These are phyloP conservation scores for Rhodotorula kratochvilovae DNA, from an alignment of 768 basidiomycete species.

Conservation along the genomic window DNA sequence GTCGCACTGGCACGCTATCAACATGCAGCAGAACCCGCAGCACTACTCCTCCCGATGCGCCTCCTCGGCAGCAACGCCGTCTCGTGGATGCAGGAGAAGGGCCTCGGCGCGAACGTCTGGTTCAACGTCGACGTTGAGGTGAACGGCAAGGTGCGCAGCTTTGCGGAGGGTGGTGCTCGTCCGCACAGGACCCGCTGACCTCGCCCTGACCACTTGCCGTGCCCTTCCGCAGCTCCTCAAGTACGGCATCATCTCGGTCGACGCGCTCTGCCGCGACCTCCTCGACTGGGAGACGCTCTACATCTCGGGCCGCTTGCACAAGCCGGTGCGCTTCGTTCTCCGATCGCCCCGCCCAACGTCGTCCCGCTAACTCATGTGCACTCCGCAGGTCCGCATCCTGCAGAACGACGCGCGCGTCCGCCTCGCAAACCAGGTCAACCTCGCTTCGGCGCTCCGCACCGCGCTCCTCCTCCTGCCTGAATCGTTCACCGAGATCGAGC, in stretches of 20 bases:
- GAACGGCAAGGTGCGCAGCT: slow-evolving; percentile 66
- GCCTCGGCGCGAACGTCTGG: slow-evolving; percentile 75
- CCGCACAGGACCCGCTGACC: too few relatives aligned
- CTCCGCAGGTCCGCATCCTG: slow-evolving; percentile 65
- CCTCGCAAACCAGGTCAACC: slow-evolving; percentile 87
- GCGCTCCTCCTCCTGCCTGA: slow-evolving; percentile 79
- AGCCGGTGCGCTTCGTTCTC: slow-evolving; percentile 57
- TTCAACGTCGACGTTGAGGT: slow-evolving; percentile 87
- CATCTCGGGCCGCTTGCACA: slow-evolving; percentile 93
- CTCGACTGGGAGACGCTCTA: slow-evolving; percentile 91
- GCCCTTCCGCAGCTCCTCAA: slow-evolving; percentile 76
- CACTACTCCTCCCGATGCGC: slow-evolving; percentile 93
- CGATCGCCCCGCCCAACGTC: neutral
- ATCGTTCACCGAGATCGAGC: slow-evolving; percentile 71
- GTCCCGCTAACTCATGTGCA: slow-evolving; percentile 11
- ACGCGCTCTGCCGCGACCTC: slow-evolving; percentile 80
- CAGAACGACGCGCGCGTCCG: slow-evolving; percentile 87
- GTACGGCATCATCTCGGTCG: slow-evolving; percentile 90
- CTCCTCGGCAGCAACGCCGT: slow-evolving; percentile 75
- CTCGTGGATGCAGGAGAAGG: slow-evolving; percentile 61
- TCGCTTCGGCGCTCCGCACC: slow-evolving; percentile 82
- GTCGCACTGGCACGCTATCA: slow-evolving; percentile 88
- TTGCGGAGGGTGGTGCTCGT: neutral
- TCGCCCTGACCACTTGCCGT: slow-evolving; percentile 5
- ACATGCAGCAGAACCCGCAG: slow-evolving; percentile 81